Evolutionary conservation across 176 grass and related monocot genomes (phyloP).

Genomic region (Carex scoparia): DNA sequence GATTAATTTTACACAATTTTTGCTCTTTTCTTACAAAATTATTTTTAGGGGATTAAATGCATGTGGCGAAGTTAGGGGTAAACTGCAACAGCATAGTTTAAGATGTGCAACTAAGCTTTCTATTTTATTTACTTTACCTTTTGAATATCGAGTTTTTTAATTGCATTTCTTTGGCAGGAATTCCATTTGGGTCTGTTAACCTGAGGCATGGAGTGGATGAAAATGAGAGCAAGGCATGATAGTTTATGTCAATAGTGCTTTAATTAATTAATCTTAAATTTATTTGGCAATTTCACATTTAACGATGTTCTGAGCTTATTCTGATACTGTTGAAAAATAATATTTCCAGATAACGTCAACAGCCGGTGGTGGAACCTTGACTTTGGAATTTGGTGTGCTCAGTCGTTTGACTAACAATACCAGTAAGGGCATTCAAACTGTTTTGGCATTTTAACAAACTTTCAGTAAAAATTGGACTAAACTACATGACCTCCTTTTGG

Average conservation of each 20-base stretch:
- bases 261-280: not conserved
- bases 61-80: not conserved
- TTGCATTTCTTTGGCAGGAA: slow-evolving; percentile 43
- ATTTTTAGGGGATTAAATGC: not conserved
- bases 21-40: not conserved
- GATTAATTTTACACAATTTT: not conserved
- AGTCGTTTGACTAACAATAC: slow-evolving; percentile 87
- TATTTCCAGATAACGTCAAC: slow-evolving; percentile 89
- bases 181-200: slow-evolving; percentile 98
- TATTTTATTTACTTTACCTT: slow-evolving; percentile 4
- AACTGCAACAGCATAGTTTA: not conserved
- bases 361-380: slow-evolving; percentile 90
- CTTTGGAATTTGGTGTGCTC: slow-evolving; percentile 84
- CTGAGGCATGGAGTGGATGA: slow-evolving; percentile 79
- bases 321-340: slow-evolving; percentile 20
- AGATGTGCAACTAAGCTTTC: slow-evolving; percentile 1
- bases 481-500: not conserved
- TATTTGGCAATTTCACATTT: not conserved
- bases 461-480: not conserved
- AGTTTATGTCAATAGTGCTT: slow-evolving; percentile 16
- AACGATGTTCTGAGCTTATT: not conserved
- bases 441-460: not conserved
- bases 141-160: slow-evolving; percentile 5
- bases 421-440: slow-evolving; percentile 37
- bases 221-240: slow-evolving; percentile 94